A percentile compares a stretch with the other conserved stretches of the same genome.
Conservation (phyloP, 257 asterid genomes). For the Cruciata laevipes region DNA sequence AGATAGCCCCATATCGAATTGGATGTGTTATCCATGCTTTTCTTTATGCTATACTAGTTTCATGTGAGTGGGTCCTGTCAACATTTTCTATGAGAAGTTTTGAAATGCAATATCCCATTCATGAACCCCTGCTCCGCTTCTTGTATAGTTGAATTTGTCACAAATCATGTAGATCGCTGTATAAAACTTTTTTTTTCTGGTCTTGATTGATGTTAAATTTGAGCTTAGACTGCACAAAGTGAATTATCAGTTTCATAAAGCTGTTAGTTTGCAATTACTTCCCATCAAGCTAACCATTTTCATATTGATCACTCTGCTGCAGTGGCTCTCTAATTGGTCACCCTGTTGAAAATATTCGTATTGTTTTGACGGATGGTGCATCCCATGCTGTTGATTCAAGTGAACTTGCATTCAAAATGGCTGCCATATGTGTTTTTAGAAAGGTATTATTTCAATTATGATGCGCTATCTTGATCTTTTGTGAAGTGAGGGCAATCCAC, state of each 20-base stretch:
- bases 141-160: neutral
- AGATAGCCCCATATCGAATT: neutral
- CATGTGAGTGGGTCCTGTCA: neutral
- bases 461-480: no score
- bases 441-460: conserved; percentile 47
- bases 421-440: conserved; percentile 95
- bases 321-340: conserved; percentile 99
- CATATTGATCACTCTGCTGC: conserved; percentile 18
- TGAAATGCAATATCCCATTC: neutral
- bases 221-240: neutral
- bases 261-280: neutral
- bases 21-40: neutral
- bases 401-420: conserved; percentile 98
- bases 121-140: neutral
- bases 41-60: neutral
- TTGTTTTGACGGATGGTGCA: conserved; percentile 85
- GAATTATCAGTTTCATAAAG: neutral
- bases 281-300: conserved; percentile 11
- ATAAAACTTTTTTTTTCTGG: neutral
- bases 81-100: no score
- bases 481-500: neutral
- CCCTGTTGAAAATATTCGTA: conserved; percentile 86
- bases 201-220: neutral
- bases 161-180: neutral
- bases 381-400: conserved; percentile 98